A percentile compares a stretch with the other conserved stretches of the same genome.
phyloP scores from a whole-genome alignment of 495 filamentous ascomycete genomes.

The Collariella sp. region DNA sequence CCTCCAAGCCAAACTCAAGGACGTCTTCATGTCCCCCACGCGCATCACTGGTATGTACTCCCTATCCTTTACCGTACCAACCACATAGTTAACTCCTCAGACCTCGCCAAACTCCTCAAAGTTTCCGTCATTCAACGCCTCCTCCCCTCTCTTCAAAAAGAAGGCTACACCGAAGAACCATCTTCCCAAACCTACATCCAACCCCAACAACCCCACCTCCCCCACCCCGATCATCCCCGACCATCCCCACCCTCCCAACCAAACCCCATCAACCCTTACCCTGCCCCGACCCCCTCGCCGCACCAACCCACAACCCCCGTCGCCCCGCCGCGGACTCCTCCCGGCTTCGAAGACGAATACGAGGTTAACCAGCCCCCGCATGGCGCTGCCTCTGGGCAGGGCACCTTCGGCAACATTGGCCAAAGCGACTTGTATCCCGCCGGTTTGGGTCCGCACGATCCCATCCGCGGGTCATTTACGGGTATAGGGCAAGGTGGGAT shows the following conservation, averaged over 20 bases:
- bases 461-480: constrained; percentile 54
- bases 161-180: constrained; percentile 59
- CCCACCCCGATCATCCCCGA: constrained; percentile 25
- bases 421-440: constrained; percentile 80
- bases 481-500: constrained; percentile 35
- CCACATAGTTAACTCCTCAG: constrained; percentile 16
- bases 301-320: constrained; percentile 53
- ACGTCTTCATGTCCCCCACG: constrained; percentile 63
- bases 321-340: constrained; percentile 74
- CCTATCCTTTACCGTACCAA: too few relatives aligned
- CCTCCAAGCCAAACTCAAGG: constrained; percentile 42
- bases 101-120: constrained; percentile 61
- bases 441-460: constrained; percentile 78
- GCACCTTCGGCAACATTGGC: constrained; percentile 53
- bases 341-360: constrained; percentile 90
- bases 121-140: constrained; percentile 73
- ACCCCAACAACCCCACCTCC: constrained; percentile 25
- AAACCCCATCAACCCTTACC: constrained; percentile 57
- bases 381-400: constrained; percentile 30
- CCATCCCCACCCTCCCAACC: constrained; percentile 42
- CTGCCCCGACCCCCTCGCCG: constrained; percentile 49
- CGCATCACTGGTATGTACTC: constrained; percentile 47
- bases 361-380: constrained; percentile 65
- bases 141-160: constrained; percentile 62
- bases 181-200: constrained; percentile 24